Base-by-base conservation (phyloP, 768 basidiomycete species). In the Sarcomyxa edulis region DNA sequence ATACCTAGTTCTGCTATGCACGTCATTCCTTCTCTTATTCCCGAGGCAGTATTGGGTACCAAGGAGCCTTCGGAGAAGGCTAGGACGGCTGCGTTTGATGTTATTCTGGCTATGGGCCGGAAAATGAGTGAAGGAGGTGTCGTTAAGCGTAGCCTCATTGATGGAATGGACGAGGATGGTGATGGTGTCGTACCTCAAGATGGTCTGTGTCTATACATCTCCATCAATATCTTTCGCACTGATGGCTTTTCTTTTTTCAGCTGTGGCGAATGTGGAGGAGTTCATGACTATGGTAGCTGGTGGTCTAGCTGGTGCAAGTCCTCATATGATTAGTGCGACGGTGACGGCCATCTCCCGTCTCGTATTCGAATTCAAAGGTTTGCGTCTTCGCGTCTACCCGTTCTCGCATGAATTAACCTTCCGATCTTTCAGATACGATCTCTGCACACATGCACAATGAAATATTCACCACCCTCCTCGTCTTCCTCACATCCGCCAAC, bases 271-370 rank as follows among this genome's bases (percentile, higher is more conserved):
- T 51, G 72, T 94, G 31, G 82, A 91, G 49, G 96, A 98, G 56
- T 98, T 88, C 56, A 71, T 98, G 66, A 99, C 88, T 3, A 98
- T 99, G 94, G 69, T 97, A 20, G 89, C 89, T 25, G 94, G 92
- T 48, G 96, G 96, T 41, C 64, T 98, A 32, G 93, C 92, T 7
- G 94, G 91, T 15, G 83, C 87, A 10, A 88, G 80, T 8, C 93
- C 95, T 0, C 96, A 99, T 55, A 98, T 96, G 92, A 95, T 98
- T 57, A 95, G 93, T 53, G 96, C 96, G 2, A 90, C 91, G 1
- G 81, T 98, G 37, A 97, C 93, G 5, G 90, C 92, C 0, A 79
- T 99, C 38, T 94, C 94, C 2, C 78, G 96, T 16, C 70, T 98
- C 9, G 71, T 97, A 12, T 99, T 97, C 56, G 96, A 98, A 62